These are phyloP conservation scores for Solanum infundibuliforme DNA, from an alignment of 257 asterid species.

Conservation along the genomic window DNA sequence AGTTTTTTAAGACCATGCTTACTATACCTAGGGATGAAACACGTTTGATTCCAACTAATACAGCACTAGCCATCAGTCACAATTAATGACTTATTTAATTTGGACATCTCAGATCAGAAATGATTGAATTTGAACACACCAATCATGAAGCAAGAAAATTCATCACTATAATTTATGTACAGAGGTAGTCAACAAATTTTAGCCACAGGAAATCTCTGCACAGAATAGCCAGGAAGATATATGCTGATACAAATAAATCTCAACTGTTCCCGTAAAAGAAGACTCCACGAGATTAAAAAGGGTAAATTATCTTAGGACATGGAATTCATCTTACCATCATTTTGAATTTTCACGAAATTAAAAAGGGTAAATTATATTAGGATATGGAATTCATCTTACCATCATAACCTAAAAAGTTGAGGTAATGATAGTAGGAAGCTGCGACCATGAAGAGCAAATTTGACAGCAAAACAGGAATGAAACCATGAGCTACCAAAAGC, in stretches of 20 bases:
- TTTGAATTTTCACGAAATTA: neutral
- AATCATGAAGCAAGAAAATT: neutral
- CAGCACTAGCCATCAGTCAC: neutral
- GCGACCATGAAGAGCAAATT: constrained; percentile 93
- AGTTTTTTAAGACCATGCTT: neutral
- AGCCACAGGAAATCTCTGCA: neutral
- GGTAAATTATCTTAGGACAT: neutral
- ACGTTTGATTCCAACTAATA: neutral
- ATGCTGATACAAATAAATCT: neutral
- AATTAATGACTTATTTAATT: neutral
- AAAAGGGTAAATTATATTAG: neutral
- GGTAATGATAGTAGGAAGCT: constrained; percentile 88
- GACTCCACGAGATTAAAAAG: neutral
- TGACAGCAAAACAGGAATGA: constrained; percentile 73
- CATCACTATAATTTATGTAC: neutral
- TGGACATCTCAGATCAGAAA: neutral
- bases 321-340: constrained; percentile 57
- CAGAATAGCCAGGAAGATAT: neutral
- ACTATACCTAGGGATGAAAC: neutral
- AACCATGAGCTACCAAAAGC: constrained; percentile 88
- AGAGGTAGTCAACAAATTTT: neutral
- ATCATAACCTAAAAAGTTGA: constrained; percentile 86
- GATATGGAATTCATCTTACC: constrained; percentile 37
- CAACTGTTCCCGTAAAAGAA: neutral
- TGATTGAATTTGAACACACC: neutral